Evolutionary conservation across 768 basidiomycete species (phyloP).

Genomic region (Calocera viscosa): DNA sequence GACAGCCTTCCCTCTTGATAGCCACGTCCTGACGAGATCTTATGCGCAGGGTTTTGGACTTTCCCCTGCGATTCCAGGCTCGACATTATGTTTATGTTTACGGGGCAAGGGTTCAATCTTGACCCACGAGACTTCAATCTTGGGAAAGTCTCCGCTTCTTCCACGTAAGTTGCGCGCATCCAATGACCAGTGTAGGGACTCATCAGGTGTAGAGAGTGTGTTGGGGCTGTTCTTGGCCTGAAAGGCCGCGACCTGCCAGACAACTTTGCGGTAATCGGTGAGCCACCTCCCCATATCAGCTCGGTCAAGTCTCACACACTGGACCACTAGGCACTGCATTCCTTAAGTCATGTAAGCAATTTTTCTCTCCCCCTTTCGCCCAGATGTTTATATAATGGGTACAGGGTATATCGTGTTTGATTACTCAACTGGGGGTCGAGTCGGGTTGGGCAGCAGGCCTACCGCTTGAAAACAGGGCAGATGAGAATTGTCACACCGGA

Average conservation of each 20-base stretch:
- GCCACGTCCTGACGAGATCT: background rate
- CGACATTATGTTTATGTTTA: background rate
- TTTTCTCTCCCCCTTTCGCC: background rate
- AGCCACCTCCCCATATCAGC: background rate
- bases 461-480: background rate
- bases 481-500: background rate
- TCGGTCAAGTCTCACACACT: too few relatives aligned
- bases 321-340: background rate
- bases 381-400: background rate
- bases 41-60: background rate
- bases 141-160: background rate
- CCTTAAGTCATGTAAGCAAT: background rate
- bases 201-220: background rate
- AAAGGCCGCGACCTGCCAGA: background rate
- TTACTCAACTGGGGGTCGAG: background rate
- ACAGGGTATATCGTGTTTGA: background rate
- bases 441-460: background rate
- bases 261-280: background rate
- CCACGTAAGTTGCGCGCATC: background rate
- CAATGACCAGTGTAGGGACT: background rate
- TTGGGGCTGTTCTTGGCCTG: background rate
- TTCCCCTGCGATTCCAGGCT: background rate
- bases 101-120: background rate
- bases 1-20: background rate
- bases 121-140: background rate